Base-by-base conservation (phyloP, 495 filamentous ascomycete genomes). In the Penicillium cataractarum region DNA sequence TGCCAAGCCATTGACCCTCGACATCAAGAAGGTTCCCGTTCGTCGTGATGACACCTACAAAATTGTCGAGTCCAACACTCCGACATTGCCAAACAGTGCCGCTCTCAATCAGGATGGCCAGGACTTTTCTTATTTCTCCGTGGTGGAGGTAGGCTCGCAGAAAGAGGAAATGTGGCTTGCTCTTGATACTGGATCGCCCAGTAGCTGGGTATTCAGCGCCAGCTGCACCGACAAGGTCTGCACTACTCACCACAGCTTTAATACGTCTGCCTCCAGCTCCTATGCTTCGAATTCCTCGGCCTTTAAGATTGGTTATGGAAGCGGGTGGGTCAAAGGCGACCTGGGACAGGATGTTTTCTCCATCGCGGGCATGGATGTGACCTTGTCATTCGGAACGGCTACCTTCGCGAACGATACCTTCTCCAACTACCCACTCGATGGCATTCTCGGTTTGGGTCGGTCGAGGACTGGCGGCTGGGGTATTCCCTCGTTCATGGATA, bases 401-500 rank as follows among this genome's bases (percentile, higher is more conserved):
- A 85, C 81, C 40, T 76, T 82, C 22, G 88, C 88, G 15, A 87
- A 87, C 5, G 72, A 84, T 53, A 84, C 92, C 51, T 94, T 97
- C 73, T 62, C 75, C 31, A 82, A 81, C 63, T 95, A 92, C 66
- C 88, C 91, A 19, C 89, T 95, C 64, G 92, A 96, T 69, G 92
- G 92, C n/a, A 95, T 96, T 52, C 74, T 96, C 6, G 92, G 90
- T 7, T 76, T 96, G n/a, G 87, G 87, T 8, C 86, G 75, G 65
- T 77, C 74, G 55, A 75, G 62, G 66, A 77, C 67, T 39, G 74
- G 60, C 37, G 73, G 72, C 7, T 79, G 79, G 65, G 72, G 74
- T 12, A 80, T 80, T 9, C 82, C 87, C 31, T 88, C 84, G 1
- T 86, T 92, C 65, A 82, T 93, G 76, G 82, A 87, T 37, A 68